phyloP scores from a whole-genome alignment of 2,329 filamentous ascomycete species.

The Sporothrix brasiliensis region DNA sequence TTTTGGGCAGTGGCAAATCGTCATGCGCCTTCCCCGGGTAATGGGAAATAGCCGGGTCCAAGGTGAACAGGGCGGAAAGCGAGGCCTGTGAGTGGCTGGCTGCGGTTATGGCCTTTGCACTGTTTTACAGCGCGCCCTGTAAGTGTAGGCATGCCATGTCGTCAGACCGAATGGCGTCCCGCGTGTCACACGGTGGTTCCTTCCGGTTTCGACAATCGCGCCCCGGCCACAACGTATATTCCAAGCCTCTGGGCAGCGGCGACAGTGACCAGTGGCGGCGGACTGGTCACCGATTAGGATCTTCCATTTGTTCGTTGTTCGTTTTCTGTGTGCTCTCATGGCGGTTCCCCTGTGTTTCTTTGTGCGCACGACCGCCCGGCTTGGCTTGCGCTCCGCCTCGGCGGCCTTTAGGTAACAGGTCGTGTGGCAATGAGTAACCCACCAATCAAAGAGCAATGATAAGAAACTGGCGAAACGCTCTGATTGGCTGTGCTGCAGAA shows the following conservation, averaged over 20 bases:
- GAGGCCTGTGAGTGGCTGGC: slow-evolving; percentile 28
- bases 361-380: slow-evolving; percentile 6
- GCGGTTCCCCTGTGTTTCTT: slow-evolving; percentile 2
- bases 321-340: not conserved
- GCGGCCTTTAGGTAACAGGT: slow-evolving; percentile 34
- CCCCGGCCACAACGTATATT: not conserved
- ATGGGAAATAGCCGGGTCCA: not conserved
- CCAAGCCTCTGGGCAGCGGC: slow-evolving; percentile 20
- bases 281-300: not conserved
- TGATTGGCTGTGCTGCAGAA: slow-evolving; percentile 30
- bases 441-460: slow-evolving; percentile 34
- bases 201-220: not conserved
- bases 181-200: too few relatives aligned
- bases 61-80: slow-evolving; percentile 20
- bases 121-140: slow-evolving; percentile 17
- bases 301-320: not conserved
- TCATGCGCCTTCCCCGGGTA: slow-evolving; percentile 15
- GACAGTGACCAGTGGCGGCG: not conserved
- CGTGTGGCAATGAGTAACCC: slow-evolving; percentile 29
- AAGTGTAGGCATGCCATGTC: not conserved
- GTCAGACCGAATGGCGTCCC: not conserved
- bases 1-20: slow-evolving; percentile 24
- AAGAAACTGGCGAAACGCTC: slow-evolving; percentile 28
- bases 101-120: not conserved
- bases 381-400: slow-evolving; percentile 26